Evolutionary conservation across 805 yeast genomes (phyloP).

Genomic region (Teunomyces cretensis): DNA sequence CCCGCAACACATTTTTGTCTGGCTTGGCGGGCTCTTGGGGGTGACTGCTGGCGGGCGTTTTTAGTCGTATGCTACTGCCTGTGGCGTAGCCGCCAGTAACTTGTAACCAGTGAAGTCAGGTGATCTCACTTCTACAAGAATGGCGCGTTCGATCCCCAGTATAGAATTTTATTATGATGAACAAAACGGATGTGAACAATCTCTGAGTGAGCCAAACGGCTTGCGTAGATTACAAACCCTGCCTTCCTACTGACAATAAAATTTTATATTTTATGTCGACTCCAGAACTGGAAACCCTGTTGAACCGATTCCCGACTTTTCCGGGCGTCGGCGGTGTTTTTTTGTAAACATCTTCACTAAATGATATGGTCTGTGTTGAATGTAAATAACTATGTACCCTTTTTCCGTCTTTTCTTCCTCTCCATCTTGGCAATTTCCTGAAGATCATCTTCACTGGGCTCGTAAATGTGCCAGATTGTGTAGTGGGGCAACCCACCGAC

Average conservation of each 20-base stretch:
- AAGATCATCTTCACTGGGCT: constrained; percentile 83
- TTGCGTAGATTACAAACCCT: constrained; percentile 45
- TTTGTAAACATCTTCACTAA: too few species aligned
- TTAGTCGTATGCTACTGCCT: not conserved
- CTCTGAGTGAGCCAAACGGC: constrained; percentile 46
- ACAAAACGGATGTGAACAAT: constrained; percentile 50
- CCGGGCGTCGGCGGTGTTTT: too few species aligned
- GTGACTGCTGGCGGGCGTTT: too few species aligned
- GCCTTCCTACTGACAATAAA: constrained; percentile 49
- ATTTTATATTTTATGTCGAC: constrained; percentile 13
- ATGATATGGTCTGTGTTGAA: not conserved
- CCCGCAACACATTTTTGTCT: too few species aligned
- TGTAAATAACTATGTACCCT: not conserved
- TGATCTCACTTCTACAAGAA: constrained; percentile 6
- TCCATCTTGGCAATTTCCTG: constrained; percentile 67
- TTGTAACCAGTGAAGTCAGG: not conserved
- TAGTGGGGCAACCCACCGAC: constrained; percentile 92
- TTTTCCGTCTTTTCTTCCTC: constrained; percentile 51
- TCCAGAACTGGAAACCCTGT: too few species aligned
- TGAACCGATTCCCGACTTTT: too few species aligned
- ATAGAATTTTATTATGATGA: constrained; percentile 36
- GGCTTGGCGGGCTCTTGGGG: too few species aligned
- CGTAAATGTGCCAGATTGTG: constrained; percentile 93
- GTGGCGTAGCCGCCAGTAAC: not conserved
- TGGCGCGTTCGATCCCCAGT: constrained; percentile 21